A percentile compares a stretch with the other conserved stretches of the same genome.
phyloP scores from a whole-genome alignment of 2,329 filamentous ascomycete genomes.

The Claviceps cyperi region DNA sequence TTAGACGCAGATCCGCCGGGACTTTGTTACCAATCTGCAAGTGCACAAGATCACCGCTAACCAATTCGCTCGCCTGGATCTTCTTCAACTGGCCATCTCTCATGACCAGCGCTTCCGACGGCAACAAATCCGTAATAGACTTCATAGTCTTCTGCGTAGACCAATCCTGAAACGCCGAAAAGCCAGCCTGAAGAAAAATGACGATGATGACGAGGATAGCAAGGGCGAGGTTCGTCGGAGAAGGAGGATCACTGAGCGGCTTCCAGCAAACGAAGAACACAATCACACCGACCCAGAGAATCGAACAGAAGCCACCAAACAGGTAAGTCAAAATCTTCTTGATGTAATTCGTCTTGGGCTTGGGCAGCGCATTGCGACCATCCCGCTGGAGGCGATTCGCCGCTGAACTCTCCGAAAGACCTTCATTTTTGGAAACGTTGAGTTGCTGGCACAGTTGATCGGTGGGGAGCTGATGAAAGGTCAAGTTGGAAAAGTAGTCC shows the following conservation, averaged over 20 bases:
- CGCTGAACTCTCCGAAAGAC: slow-evolving; percentile 21
- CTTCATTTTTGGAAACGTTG: slow-evolving; percentile 19
- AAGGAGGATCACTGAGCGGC: slow-evolving; percentile 30
- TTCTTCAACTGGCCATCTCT: slow-evolving; percentile 28
- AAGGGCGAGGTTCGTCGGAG: slow-evolving; percentile 27
- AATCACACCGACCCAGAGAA: slow-evolving; percentile 31
- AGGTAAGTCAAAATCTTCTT: slow-evolving; percentile 27
- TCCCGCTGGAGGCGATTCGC: slow-evolving; percentile 23
- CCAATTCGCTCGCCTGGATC: slow-evolving; percentile 27
- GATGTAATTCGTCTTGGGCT: slow-evolving; percentile 27
- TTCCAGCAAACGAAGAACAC: slow-evolving; percentile 34
- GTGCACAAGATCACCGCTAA: slow-evolving; percentile 31
- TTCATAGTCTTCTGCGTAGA: slow-evolving; percentile 31
- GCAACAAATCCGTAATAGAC: slow-evolving; percentile 30
- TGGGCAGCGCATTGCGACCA: slow-evolving; percentile 27
- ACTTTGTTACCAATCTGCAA: slow-evolving; percentile 33
- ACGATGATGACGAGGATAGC: slow-evolving; percentile 32
- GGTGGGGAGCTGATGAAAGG: slow-evolving; percentile 21
- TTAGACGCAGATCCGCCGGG: slow-evolving; percentile 31
- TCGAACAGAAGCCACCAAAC: slow-evolving; percentile 33
- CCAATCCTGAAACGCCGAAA: slow-evolving; percentile 34
- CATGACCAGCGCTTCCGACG: slow-evolving; percentile 27
- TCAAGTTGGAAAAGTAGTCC: slow-evolving; percentile 28
- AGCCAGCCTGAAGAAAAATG: slow-evolving; percentile 30
- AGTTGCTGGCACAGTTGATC: slow-evolving; percentile 25